These are phyloP conservation scores for Neurospora sp. DNA, from an alignment of 495 filamentous ascomycete species.

Conservation along the genomic window DNA sequence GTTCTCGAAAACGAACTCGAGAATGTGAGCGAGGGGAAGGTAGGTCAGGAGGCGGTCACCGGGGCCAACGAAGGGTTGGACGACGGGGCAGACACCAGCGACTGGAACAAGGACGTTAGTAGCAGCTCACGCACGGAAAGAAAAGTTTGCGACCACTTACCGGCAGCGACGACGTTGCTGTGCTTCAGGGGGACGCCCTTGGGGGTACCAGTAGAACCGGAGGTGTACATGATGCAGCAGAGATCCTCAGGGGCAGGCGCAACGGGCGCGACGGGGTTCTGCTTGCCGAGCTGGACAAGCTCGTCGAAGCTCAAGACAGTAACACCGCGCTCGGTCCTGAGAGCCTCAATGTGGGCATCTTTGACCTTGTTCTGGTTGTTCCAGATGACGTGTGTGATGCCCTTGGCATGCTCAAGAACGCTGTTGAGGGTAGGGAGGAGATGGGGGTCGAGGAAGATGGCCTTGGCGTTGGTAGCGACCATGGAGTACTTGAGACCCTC, in stretches of 20 bases:
- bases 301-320: constrained; percentile 79
- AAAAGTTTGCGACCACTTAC: constrained; percentile 38
- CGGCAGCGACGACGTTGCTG: constrained; percentile 76
- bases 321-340: constrained; percentile 64
- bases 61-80: constrained; percentile 74
- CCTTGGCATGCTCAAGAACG: constrained; percentile 68
- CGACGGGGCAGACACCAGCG: constrained; percentile 77
- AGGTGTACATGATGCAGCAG: constrained; percentile 99
- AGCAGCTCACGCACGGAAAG: neutral
- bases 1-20: constrained; percentile 97
- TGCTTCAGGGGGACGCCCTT: constrained; percentile 94
- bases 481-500: constrained; percentile 89
- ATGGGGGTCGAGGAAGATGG: constrained; percentile 83
- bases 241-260: constrained; percentile 78
- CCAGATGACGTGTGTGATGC: constrained; percentile 79
- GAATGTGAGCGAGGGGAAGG: constrained; percentile 87
- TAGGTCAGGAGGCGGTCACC: constrained; percentile 86
- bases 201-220: constrained; percentile 90
- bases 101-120: constrained; percentile 37
- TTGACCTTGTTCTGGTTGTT: constrained; percentile 71
- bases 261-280: constrained; percentile 71
- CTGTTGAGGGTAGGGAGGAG: constrained; percentile 72
- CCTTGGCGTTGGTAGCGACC: constrained; percentile 72
- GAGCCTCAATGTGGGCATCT: constrained; percentile 65
- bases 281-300: constrained; percentile 68